Conservation (phyloP, 768 basidiomycete genomes). For the Hysterangium stoloniferum region DNA sequence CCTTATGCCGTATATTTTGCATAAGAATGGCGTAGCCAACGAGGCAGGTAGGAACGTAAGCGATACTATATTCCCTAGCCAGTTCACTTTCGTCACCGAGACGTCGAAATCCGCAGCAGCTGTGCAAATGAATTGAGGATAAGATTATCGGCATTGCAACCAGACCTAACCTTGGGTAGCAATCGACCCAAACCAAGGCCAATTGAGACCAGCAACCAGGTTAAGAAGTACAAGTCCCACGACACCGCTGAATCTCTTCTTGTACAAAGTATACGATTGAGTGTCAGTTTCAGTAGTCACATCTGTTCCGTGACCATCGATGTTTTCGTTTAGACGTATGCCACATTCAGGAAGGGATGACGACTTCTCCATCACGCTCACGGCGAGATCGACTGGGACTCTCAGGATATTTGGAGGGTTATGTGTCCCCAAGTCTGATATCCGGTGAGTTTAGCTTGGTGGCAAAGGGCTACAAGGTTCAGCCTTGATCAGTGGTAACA, state of each 20-base stretch:
- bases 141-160: background rate
- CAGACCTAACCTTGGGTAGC: constrained; percentile 49
- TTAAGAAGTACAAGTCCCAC: constrained; percentile 39
- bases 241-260: constrained; percentile 3
- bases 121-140: constrained; percentile 20
- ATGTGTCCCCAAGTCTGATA: no score
- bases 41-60: constrained; percentile 58
- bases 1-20: constrained; percentile 51
- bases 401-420: no score
- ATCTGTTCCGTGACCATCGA: no score
- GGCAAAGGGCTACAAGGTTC: no score
- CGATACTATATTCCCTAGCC: constrained; percentile 67
- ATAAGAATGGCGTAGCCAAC: constrained; percentile 48
- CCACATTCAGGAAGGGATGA: no score
- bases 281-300: background rate
- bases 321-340: no score
- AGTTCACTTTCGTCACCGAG: constrained; percentile 65
- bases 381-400: no score
- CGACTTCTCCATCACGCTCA: no score
- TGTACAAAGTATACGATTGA: background rate
- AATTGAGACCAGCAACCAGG: constrained; percentile 54
- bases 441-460: no score
- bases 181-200: constrained; percentile 85
- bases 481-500: no score
- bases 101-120: constrained; percentile 60